These are phyloP conservation scores for Chalciporus chontae DNA, from an alignment of 768 basidiomycete genomes.

Conservation along the genomic window DNA sequence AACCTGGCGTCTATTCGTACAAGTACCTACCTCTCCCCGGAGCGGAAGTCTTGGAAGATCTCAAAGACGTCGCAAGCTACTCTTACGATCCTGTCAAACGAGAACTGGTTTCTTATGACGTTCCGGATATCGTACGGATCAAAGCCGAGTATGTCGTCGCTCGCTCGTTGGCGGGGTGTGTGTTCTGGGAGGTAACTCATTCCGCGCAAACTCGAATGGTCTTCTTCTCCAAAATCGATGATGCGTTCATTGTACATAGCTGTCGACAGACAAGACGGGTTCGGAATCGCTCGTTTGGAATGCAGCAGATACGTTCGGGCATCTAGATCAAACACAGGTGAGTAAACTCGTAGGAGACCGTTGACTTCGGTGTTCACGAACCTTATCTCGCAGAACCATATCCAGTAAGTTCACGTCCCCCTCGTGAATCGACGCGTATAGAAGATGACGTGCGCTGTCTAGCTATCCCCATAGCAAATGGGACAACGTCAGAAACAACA, in stretches of 20 bases:
- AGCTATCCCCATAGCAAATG: slow-evolving; percentile 69
- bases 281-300: slow-evolving; percentile 55
- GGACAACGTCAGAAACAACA: slow-evolving; percentile 66
- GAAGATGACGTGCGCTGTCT: neutral
- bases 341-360: neutral
- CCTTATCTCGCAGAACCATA: slow-evolving; percentile 45
- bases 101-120: slow-evolving; percentile 77
- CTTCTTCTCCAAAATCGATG: no score
- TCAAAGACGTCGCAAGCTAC: slow-evolving; percentile 68
- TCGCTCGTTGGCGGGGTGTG: slow-evolving; percentile 61
- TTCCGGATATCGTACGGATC: slow-evolving; percentile 57
- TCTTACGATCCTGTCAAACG: slow-evolving; percentile 65
- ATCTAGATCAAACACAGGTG: slow-evolving; percentile 52
- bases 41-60: slow-evolving; percentile 62
- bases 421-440: neutral
- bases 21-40: slow-evolving; percentile 63
- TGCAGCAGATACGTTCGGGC: slow-evolving; percentile 44
- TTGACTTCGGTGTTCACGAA: neutral
- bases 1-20: slow-evolving; percentile 56
- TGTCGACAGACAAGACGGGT: slow-evolving; percentile 60
- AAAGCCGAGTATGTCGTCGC: slow-evolving; percentile 68
- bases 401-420: slow-evolving; percentile 37
- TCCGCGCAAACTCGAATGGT: neutral
- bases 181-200: slow-evolving; percentile 69
- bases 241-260: slow-evolving; percentile 18